Conservation (phyloP, 768 basidiomycete genomes). For the Phylloporus sp. region DNA sequence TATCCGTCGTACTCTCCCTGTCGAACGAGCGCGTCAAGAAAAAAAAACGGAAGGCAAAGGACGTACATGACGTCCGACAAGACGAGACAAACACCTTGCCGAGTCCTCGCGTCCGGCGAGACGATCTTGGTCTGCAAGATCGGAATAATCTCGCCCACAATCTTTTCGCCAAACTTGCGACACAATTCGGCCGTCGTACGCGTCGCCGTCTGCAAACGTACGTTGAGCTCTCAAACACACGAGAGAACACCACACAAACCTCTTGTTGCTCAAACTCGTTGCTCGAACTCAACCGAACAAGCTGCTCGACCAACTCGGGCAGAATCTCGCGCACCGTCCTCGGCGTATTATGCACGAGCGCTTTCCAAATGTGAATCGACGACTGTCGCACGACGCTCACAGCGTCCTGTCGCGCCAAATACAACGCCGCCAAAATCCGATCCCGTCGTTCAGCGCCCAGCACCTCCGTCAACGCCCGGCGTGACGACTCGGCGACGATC, state of each 20-base stretch:
- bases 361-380: slow-evolving; percentile 97
- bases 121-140: slow-evolving; percentile 65
- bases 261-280: slow-evolving; percentile 86
- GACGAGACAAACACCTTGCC: slow-evolving; percentile 85
- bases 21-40: slow-evolving; percentile 8
- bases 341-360: slow-evolving; percentile 90
- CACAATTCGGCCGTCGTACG: slow-evolving; percentile 86
- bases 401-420: slow-evolving; percentile 89
- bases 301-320: slow-evolving; percentile 73
- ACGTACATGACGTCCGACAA: slow-evolving; percentile 83
- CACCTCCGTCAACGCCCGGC: slow-evolving; percentile 80
- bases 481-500: slow-evolving; percentile 68
- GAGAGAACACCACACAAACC: slow-evolving; percentile 36
- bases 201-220: slow-evolving; percentile 62
- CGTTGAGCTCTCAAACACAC: not conserved
- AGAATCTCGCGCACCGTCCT: slow-evolving; percentile 90
- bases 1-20: slow-evolving; percentile 80
- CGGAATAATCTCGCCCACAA: slow-evolving; percentile 76
- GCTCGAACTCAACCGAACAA: slow-evolving; percentile 72
- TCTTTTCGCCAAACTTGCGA: slow-evolving; percentile 91
- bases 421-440: slow-evolving; percentile 84
- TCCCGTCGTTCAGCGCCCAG: slow-evolving; percentile 87
- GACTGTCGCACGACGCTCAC: slow-evolving; percentile 86
- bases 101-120: slow-evolving; percentile 58
- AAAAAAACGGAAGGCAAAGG: not conserved